Conservation (phyloP, 306 rosid species). For the Senna siamea region DNA sequence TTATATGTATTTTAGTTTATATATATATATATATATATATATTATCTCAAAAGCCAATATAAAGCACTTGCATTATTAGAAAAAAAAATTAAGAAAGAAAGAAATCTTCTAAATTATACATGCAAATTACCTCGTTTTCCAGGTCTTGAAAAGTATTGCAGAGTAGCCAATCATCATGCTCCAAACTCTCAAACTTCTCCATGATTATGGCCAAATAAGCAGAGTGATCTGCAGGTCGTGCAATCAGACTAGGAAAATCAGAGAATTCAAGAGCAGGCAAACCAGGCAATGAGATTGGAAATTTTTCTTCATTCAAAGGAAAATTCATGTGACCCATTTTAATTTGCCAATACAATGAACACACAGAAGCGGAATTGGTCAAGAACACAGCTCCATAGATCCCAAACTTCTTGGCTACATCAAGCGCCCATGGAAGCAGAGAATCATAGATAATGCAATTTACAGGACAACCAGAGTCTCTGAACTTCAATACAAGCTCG, state of each 20-base stretch:
- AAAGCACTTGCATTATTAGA: too few species aligned
- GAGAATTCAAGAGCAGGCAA: conserved; percentile 40
- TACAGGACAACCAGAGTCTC: conserved; percentile 34
- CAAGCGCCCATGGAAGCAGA: conserved; percentile 51
- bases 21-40: too few species aligned
- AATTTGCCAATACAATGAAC: conserved; percentile 43
- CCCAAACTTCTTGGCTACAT: conserved; percentile 41
- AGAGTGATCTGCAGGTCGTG: conserved; percentile 19
- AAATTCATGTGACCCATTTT: conserved; percentile 1
- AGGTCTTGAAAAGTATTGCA: conserved; percentile 46
- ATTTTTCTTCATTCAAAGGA: conserved; percentile 33
- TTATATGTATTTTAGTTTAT: too few species aligned
- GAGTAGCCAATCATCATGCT: conserved; percentile 49
- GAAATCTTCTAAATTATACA: too few species aligned
- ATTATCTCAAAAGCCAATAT: too few species aligned
- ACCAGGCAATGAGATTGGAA: conserved; percentile 37
- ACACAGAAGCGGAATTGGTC: conserved; percentile 47
- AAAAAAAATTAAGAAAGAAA: too few species aligned
- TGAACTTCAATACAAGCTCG: conserved; percentile 38
- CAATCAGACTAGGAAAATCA: conserved; percentile 43
- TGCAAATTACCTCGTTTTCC: conserved; percentile 48
- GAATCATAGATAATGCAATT: conserved; percentile 50
- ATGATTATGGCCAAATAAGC: conserved; percentile 42
- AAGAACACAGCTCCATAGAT: conserved; percentile 43
- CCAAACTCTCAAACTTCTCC: conserved; percentile 26